Conservation (phyloP, 148 eudicot species). For the Amaranthus cruentus region DNA sequence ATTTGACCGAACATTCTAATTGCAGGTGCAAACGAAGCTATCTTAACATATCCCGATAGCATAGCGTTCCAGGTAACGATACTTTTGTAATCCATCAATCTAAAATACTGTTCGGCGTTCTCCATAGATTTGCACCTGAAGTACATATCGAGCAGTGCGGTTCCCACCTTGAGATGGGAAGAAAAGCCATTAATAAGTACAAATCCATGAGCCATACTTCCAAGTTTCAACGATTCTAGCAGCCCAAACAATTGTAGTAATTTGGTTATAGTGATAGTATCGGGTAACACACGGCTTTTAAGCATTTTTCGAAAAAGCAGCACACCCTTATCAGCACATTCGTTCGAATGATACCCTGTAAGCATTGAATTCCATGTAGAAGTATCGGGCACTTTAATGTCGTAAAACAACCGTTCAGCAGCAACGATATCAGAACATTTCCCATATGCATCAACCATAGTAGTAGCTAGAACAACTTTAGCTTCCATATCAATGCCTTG, state of each 20-base stretch:
- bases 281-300: slow-evolving; percentile 15
- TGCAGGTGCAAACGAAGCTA: slow-evolving; percentile 10
- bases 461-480: slow-evolving; percentile 34
- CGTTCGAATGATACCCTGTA: slow-evolving; percentile 21
- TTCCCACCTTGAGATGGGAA: slow-evolving; percentile 30
- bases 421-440: slow-evolving; percentile 29
- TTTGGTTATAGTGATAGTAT: slow-evolving; percentile 30
- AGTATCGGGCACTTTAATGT: slow-evolving; percentile 24
- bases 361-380: slow-evolving; percentile 40
- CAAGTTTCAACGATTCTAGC: slow-evolving; percentile 24
- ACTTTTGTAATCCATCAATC: slow-evolving; percentile 25
- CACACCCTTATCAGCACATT: slow-evolving; percentile 23
- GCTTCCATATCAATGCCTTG: slow-evolving; percentile 28
- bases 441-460: slow-evolving; percentile 46
- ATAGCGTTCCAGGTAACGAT: slow-evolving; percentile 40
- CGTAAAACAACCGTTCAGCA: slow-evolving; percentile 27
- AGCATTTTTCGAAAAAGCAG: slow-evolving; percentile 30
- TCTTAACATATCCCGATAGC: slow-evolving; percentile 31
- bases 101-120: slow-evolving; percentile 23
- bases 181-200: slow-evolving; percentile 31
- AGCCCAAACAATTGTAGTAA: slow-evolving; percentile 31
- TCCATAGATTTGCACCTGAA: slow-evolving; percentile 28
- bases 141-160: slow-evolving; percentile 38
- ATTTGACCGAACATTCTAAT: slow-evolving; percentile 27
- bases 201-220: slow-evolving; percentile 31